Conservation (phyloP, 2,329 filamentous ascomycete genomes). For the Nemania serpens region DNA sequence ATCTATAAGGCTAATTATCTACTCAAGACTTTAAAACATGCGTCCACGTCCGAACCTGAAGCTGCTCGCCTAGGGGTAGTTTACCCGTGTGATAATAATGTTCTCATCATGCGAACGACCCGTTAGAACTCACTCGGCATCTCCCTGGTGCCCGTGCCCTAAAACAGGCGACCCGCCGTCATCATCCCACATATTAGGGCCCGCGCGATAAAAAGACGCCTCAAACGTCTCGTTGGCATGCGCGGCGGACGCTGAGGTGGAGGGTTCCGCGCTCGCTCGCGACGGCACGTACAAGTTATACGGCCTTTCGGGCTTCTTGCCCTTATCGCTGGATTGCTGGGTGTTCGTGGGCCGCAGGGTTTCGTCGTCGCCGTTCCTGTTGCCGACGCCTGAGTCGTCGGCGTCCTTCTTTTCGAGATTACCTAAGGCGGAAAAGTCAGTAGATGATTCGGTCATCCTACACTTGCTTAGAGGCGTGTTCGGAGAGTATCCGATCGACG, state of each 20-base stretch:
- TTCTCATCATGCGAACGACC: no score
- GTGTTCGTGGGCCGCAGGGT: neutral
- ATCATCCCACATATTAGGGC: neutral
- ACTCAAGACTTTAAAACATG: no score
- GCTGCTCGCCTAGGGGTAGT: no score
- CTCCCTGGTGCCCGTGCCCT: neutral
- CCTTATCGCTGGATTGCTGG: slow-evolving; percentile 2
- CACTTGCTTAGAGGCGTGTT: no score
- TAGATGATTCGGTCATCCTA: no score
- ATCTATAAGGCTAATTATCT: no score
- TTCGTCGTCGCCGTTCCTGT: neutral
- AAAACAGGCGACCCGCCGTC: neutral
- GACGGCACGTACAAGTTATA: neutral
- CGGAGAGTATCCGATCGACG: no score
- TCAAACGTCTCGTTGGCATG: neutral
- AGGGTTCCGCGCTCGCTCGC: neutral
- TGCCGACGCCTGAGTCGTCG: neutral
- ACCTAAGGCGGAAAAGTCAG: neutral
- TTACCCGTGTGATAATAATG: no score
- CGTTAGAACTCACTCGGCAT: neutral
- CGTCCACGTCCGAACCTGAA: no score
- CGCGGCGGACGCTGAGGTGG: neutral
- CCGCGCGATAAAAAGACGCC: neutral
- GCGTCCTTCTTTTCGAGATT: slow-evolving; percentile 1
- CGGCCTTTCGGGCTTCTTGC: slow-evolving; percentile 10